Base-by-base conservation (phyloP, 805 yeast genomes). In the Maudiozyma barnettii region DNA sequence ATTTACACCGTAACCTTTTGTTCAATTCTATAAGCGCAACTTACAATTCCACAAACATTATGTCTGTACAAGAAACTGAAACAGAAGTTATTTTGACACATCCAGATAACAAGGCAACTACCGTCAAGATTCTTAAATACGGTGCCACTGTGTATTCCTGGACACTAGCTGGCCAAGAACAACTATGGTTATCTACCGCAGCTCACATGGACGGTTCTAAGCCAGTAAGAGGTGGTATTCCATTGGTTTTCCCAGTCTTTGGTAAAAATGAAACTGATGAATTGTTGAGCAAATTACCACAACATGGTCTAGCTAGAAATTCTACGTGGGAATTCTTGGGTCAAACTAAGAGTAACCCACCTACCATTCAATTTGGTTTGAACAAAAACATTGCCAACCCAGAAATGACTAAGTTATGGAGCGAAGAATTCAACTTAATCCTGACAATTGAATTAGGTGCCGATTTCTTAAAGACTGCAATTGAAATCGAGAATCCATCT, bases 141-240 rank as follows among this genome's bases (percentile, higher is more conserved):
- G 99, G 99, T 31, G 99, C 98, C 47, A 86, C 90, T 19, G 81
- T 90, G 4, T 65, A 77, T 31, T 85, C 96, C 1, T 93, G 98
- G 98, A 74, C 69, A 44, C 61, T 82, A 31, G 68, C 75, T 20
- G 86, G 84, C 30, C 65, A 71, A 45, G 97, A 93, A 65, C 90
- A 86, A 67, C 73, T 93, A 48, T 93, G 96, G 95, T 69, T 83
- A 29, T 77, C 83, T 7, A 64, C 71, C 10, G 91, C 77, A 36
- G 95, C 98, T 42, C 79, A 81, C 57, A 69, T 91, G 51, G 98
- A 93, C 60, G 98, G 98, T 10, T 69, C 91, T 41, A 85, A 84
- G 61, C 95, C 99, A 1, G 97, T 93, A 18, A 78, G 99, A 64
- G 99, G 99, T 54, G 99, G 99, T 45, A 86, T 93, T 45, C 99